Evolutionary conservation across 2,329 filamentous ascomycete genomes (phyloP).

Genomic region (Colletotrichum eremochloae): DNA sequence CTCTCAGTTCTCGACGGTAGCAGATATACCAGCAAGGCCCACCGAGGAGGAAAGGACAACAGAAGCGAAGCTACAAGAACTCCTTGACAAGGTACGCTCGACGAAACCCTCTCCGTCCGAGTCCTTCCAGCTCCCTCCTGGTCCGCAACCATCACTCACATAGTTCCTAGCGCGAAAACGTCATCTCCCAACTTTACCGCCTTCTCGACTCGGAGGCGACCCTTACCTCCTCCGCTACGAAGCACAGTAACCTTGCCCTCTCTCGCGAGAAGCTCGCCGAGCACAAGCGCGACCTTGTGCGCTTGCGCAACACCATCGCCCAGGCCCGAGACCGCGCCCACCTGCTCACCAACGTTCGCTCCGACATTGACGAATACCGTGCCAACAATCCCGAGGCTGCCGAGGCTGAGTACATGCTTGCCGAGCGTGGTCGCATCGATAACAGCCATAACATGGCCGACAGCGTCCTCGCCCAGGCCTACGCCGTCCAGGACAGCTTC

Average conservation of each 20-base stretch:
- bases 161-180: conserved; percentile 76
- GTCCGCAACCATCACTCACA: conserved; percentile 2
- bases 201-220: conserved; percentile 93
- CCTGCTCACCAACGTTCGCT: conserved; percentile 88
- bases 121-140: neutral
- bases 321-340: conserved; percentile 90
- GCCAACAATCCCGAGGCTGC: conserved; percentile 83
- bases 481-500: conserved; percentile 96
- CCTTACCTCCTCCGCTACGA: conserved; percentile 90
- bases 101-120: neutral
- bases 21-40: conserved; percentile 85
- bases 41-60: conserved; percentile 86
- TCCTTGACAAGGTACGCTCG: conserved; percentile 80
- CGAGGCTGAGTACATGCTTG: conserved; percentile 97
- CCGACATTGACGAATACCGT: conserved; percentile 92
- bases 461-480: conserved; percentile 92
- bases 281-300: conserved; percentile 85
- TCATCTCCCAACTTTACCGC: conserved; percentile 85
- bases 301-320: conserved; percentile 79
- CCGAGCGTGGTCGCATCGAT: conserved; percentile 87
- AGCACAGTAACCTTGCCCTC: conserved; percentile 93
- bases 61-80: conserved; percentile 85
- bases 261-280: conserved; percentile 91
- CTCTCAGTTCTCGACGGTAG: conserved; percentile 87
- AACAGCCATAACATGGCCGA: conserved; percentile 92